A percentile compares a stretch with the other conserved stretches of the same genome.
Evolutionary conservation across 495 filamentous ascomycete genomes (phyloP).

Genomic region (Evernia prunastri): DNA sequence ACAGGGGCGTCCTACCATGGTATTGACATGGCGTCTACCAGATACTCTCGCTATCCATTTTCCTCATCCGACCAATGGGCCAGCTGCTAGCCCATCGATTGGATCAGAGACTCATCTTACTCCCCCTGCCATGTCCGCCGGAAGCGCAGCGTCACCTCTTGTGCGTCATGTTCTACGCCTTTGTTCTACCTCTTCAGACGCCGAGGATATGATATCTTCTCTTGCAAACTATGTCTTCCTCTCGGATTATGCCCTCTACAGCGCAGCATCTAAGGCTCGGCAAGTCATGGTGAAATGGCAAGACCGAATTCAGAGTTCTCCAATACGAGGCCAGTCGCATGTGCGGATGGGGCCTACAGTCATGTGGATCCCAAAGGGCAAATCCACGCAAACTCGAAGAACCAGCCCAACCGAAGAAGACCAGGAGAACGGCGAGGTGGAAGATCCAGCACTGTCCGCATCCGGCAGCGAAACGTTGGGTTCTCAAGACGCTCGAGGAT

Average conservation of each 20-base stretch:
- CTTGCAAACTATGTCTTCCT: background rate
- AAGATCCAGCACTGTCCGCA: too few species aligned
- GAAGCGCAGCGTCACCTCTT: conserved; percentile 28
- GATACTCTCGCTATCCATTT: background rate
- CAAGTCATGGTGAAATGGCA: conserved; percentile 53
- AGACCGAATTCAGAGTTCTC: conserved; percentile 55
- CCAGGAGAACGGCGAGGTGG: too few species aligned
- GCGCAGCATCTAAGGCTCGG: conserved; percentile 45
- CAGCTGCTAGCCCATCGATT: background rate
- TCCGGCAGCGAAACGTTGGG: too few species aligned
- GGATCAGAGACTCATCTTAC: background rate
- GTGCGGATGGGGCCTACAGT: background rate
- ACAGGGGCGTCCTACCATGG: too few species aligned
- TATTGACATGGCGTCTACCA: too few species aligned
- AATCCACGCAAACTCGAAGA: conserved; percentile 27
- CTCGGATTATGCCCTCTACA: conserved; percentile 37
- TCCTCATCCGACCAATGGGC: background rate
- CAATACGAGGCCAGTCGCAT: conserved; percentile 46
- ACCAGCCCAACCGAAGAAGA: too few species aligned
- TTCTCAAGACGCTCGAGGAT: too few species aligned
- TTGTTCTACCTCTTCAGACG: background rate
- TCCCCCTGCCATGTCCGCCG: background rate
- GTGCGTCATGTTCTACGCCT: background rate
- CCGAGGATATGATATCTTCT: background rate
- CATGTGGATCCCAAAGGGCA: conserved; percentile 7